These are phyloP conservation scores for Triadica sebifera DNA, from an alignment of 345 rosid species.

Conservation along the genomic window DNA sequence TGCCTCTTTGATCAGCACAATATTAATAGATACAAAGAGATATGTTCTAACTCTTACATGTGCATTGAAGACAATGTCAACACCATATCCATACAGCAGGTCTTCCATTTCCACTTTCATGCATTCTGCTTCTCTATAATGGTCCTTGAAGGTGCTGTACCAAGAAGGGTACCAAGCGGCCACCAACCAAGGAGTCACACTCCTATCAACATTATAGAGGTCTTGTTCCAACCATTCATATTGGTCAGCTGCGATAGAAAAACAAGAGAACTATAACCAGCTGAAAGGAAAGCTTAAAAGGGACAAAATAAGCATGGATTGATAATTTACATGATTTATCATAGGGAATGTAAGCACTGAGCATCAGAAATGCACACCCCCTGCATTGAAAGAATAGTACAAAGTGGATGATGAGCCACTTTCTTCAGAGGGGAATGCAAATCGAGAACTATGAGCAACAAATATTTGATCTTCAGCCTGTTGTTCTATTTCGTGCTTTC, in stretches of 20 bases:
- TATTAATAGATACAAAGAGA: not conserved
- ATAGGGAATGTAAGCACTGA: constrained; percentile 63
- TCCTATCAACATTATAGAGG: constrained; percentile 52
- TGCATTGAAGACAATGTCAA: constrained; percentile 79
- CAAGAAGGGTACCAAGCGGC: constrained; percentile 82
- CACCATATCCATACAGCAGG: constrained; percentile 49
- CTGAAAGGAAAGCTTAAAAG: not conserved
- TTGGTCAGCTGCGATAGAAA: constrained; percentile 60
- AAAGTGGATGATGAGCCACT: constrained; percentile 66
- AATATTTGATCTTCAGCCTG: constrained; percentile 69
- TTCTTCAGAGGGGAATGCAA: constrained; percentile 72
- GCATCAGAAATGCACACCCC: constrained; percentile 91
- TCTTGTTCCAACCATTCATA: constrained; percentile 78
- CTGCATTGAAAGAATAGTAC: constrained; percentile 89
- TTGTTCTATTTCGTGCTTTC: constrained; percentile 77
- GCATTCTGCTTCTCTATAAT: constrained; percentile 84
- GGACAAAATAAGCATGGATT: not conserved
- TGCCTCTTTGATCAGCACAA: not conserved
- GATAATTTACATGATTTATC: constrained; percentile 51
- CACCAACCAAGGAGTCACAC: constrained; percentile 82
- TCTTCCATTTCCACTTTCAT: constrained; percentile 84
- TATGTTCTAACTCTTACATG: constrained; percentile 43
- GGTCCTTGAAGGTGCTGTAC: constrained; percentile 76
- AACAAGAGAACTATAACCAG: constrained; percentile 1
- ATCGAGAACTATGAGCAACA: constrained; percentile 75